Evolutionary conservation across 1,139 yeast genomes (phyloP).

Genomic region (Zygoascus sp.): DNA sequence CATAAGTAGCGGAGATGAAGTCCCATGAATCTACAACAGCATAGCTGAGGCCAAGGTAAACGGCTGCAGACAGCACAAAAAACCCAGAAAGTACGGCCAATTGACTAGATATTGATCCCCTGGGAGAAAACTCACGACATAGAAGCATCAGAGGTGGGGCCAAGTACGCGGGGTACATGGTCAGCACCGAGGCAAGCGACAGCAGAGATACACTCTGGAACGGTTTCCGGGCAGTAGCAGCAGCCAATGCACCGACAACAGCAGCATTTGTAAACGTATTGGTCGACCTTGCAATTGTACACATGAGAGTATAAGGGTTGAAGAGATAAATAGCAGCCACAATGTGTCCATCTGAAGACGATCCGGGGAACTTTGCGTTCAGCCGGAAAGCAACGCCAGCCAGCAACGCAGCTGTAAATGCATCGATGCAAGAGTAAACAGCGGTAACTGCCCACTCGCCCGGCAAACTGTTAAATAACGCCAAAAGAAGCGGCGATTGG

Average conservation of each 20-base stretch:
- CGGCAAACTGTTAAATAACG: constrained; percentile 42
- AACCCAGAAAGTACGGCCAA: constrained; percentile 20
- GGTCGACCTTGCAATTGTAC: constrained; percentile 69
- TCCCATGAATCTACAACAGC: constrained; percentile 44
- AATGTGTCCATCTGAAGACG: constrained; percentile 23
- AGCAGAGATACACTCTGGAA: constrained; percentile 49
- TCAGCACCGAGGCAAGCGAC: constrained; percentile 61
- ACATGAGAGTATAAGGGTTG: constrained; percentile 71
- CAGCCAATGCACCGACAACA: constrained; percentile 49
- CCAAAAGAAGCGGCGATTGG: constrained; percentile 69
- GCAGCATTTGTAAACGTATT: constrained; percentile 55
- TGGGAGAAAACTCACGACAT: constrained; percentile 5
- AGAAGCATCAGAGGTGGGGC: constrained; percentile 25
- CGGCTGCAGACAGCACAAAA: constrained; percentile 24
- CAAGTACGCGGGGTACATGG: constrained; percentile 53
- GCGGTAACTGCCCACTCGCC: constrained; percentile 28
- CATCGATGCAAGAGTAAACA: constrained; percentile 42
- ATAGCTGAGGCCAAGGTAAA: constrained; percentile 43
- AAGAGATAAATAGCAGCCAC: constrained; percentile 58
- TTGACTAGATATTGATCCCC: constrained; percentile 10
- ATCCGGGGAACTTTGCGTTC: constrained; percentile 10
- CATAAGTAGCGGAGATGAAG: constrained; percentile 60
- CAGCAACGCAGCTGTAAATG: constrained; percentile 41
- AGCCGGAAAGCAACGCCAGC: constrained; percentile 37
- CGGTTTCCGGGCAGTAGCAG: constrained; percentile 41